Evolutionary conservation across 2,329 filamentous ascomycete genomes (phyloP), one percentile per base, ranked within the genome.

Genomic region (Colletotrichum nymphaeae): DNA sequence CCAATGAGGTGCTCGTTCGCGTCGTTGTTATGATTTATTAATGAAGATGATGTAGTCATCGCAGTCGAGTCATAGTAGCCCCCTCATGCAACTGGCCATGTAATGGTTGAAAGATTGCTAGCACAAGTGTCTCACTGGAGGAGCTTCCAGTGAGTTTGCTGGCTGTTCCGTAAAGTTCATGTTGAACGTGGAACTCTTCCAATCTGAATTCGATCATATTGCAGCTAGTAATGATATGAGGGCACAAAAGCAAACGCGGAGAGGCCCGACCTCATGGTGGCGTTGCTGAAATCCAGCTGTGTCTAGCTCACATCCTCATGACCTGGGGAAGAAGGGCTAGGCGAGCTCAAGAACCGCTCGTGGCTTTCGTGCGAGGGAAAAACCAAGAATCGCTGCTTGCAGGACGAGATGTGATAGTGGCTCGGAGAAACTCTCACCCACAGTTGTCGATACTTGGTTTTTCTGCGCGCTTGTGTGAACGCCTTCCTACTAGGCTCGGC

Each of bases 371-470:
- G 22, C 22, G 53, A n/a, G 14, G 14, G 16, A 32, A 58, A 58
- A 24, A 22, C 37, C 32, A 56, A 68, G 19, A 46, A n/a, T 11
- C 11, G 1, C 16, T 35, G 11, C 32, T 12, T 35, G 32, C 22
- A 55, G 24, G 49, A n/a, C 19, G 55, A 49, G 46, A 60, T 65
- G 46, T 70, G 67, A 73, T 8, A 14, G 24, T 5, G 42, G 22
- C 30, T 37, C 22, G 14, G 14, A 26, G n/a, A 14, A 19, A 53
- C 19, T 28, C 14, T 30, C 26, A 5, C 1, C n/a, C 12, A n/a
- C 60, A 14, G 12, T 70, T 65, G 28, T 52, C n/a, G 14, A 24
- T 65, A 19, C 35, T 70, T 69, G 35, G 63, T 64, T 60, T 60
- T 64, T 63, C 24, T 16, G 42, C 6, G 11, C 42, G 12, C 46